Percentiles rank a stretch among this genome's conserved stretches.
Evolutionary conservation across 306 rosid species (phyloP).

Genomic region (Boehmeria nivea): DNA sequence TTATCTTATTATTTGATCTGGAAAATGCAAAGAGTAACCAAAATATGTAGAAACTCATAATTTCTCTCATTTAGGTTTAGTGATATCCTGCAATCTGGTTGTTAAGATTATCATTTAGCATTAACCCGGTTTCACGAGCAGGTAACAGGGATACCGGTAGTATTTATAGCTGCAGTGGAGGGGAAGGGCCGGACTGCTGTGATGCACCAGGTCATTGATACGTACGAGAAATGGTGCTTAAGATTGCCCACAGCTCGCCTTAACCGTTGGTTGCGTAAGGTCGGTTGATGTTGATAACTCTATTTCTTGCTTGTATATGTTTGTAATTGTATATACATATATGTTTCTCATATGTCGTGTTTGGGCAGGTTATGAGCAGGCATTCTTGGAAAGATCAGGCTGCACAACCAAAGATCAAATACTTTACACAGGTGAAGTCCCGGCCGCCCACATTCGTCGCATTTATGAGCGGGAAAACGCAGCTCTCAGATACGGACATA

Average conservation of each 20-base stretch:
- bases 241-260: constrained; percentile 81
- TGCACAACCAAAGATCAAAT: constrained; percentile 79
- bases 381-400: constrained; percentile 98
- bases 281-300: constrained; percentile 14
- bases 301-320: no score
- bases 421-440: constrained; percentile 95
- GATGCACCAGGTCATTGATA: constrained; percentile 60
- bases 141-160: constrained; percentile 87
- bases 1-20: no score
- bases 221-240: constrained; percentile 84
- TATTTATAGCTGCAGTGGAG: constrained; percentile 82
- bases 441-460: constrained; percentile 93
- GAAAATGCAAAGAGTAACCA: no score
- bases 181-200: constrained; percentile 72
- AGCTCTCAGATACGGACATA: constrained; percentile 60
- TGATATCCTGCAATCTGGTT: no score
- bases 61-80: no score
- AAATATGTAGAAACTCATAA: no score
- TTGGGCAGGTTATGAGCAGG: constrained; percentile 83
- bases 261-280: constrained; percentile 96
- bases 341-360: not conserved
- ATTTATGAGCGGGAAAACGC: constrained; percentile 71
- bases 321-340: no score
- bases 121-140: constrained; percentile 34
- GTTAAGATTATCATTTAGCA: not conserved